Conservation (phyloP, 106 monocot genomes). For the Platanthera guangdongensis region DNA sequence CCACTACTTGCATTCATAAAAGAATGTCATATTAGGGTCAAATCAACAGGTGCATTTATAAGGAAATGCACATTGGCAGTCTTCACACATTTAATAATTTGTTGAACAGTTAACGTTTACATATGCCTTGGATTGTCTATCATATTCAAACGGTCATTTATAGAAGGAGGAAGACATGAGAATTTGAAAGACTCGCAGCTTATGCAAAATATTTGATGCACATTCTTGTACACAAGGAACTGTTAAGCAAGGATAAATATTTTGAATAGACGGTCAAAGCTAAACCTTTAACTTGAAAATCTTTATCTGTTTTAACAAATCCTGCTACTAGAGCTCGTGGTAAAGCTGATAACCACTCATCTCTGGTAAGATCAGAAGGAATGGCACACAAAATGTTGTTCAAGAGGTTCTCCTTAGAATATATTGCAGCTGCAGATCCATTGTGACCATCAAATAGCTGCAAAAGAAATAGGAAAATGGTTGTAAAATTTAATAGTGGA, state of each 20-base stretch:
- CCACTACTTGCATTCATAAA: neutral
- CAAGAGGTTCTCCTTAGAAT: conserved; percentile 70
- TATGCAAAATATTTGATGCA: neutral
- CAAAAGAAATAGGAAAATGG: conserved; percentile 4
- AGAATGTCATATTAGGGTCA: neutral
- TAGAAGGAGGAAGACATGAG: neutral
- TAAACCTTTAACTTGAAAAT: conserved; percentile 74
- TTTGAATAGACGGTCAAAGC: neutral
- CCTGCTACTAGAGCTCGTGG: conserved; percentile 90
- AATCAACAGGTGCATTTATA: neutral
- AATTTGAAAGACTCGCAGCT: neutral
- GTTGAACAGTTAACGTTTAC: neutral
- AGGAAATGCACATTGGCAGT: neutral
- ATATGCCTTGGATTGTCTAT: neutral
- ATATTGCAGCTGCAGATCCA: conserved; percentile 84
- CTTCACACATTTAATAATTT: neutral
- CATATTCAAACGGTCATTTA: neutral
- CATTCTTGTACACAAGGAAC: neutral
- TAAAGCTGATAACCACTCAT: conserved; percentile 84
- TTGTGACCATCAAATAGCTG: conserved; percentile 98
- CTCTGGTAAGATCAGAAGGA: conserved; percentile 67
- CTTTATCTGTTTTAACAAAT: conserved; percentile 96
- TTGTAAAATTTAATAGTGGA: neutral
- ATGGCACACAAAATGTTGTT: conserved; percentile 74
- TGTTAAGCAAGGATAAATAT: neutral